phyloP scores from a whole-genome alignment of 1,284 basidiomycete species.

The Fomitopsis betulina region DNA sequence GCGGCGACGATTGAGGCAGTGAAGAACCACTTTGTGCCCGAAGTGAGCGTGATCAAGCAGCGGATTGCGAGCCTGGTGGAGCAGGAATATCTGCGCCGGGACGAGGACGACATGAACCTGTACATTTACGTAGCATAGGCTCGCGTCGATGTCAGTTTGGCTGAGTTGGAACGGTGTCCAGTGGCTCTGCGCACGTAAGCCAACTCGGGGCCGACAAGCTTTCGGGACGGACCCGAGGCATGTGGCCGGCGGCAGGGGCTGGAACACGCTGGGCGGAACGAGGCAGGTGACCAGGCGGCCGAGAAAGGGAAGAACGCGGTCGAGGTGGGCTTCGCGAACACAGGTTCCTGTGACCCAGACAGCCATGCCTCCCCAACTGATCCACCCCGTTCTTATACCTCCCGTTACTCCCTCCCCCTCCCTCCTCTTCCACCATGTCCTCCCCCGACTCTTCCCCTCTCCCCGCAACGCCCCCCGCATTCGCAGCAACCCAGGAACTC shows the following conservation, averaged over 20 bases:
- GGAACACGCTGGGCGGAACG: background rate
- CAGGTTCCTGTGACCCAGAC: background rate
- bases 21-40: conserved; percentile 72
- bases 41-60: conserved; percentile 78
- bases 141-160: background rate
- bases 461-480: conserved; percentile 7
- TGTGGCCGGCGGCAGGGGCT: background rate
- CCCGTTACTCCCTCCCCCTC: background rate
- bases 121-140: conserved; percentile 74
- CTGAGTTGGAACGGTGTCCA: background rate
- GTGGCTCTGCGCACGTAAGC: too few species aligned
- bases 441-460: conserved; percentile 11
- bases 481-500: background rate
- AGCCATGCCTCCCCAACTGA: background rate
- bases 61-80: conserved; percentile 81
- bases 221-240: background rate
- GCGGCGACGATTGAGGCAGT: conserved; percentile 78
- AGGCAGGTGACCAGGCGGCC: background rate
- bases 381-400: background rate
- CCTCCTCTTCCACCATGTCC: conserved; percentile 2
- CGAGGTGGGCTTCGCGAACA: background rate
- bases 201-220: background rate
- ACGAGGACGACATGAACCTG: conserved; percentile 63
- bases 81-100: conserved; percentile 80
- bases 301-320: background rate